phyloP scores from a whole-genome alignment of 2,329 filamentous ascomycete genomes.

The Fusarium poae region DNA sequence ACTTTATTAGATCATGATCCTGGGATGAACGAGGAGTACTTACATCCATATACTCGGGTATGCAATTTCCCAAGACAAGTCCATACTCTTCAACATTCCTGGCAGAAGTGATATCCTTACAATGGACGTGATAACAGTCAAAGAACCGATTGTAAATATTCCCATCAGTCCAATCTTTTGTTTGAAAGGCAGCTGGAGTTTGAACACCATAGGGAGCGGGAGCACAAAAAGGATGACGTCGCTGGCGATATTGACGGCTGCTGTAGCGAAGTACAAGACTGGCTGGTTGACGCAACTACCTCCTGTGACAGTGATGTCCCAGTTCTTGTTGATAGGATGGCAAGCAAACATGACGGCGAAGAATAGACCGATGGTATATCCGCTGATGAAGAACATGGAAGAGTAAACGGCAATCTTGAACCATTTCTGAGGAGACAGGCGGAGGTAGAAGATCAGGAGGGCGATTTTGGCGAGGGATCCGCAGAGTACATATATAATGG shows the following conservation, averaged over 20 bases:
- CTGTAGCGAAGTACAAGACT: conserved; percentile 63
- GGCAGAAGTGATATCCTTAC: conserved; percentile 50
- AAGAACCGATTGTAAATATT: conserved; percentile 60
- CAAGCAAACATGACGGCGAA: conserved; percentile 56
- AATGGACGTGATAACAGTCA: conserved; percentile 54
- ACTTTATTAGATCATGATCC: not conserved
- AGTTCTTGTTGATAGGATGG: conserved; percentile 51
- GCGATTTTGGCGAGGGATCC: conserved; percentile 55
- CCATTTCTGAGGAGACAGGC: conserved; percentile 53
- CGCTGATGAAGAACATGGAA: conserved; percentile 49
- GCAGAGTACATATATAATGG: conserved; percentile 53
- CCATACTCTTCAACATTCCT: conserved; percentile 42
- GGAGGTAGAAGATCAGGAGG: conserved; percentile 56
- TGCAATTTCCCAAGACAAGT: conserved; percentile 51
- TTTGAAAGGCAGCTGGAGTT: conserved; percentile 59
- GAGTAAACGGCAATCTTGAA: conserved; percentile 52
- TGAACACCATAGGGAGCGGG: conserved; percentile 61
- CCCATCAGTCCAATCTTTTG: conserved; percentile 61
- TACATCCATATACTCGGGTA: conserved; percentile 51
- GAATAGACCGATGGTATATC: conserved; percentile 53
- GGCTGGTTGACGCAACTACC: conserved; percentile 61
- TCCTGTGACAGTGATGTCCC: conserved; percentile 48
- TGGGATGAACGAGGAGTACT: not conserved
- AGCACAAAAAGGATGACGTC: conserved; percentile 62
- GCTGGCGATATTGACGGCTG: conserved; percentile 61